Evolutionary conservation across 805 yeast species (phyloP).

Genomic region (Yarrowia sp.): DNA sequence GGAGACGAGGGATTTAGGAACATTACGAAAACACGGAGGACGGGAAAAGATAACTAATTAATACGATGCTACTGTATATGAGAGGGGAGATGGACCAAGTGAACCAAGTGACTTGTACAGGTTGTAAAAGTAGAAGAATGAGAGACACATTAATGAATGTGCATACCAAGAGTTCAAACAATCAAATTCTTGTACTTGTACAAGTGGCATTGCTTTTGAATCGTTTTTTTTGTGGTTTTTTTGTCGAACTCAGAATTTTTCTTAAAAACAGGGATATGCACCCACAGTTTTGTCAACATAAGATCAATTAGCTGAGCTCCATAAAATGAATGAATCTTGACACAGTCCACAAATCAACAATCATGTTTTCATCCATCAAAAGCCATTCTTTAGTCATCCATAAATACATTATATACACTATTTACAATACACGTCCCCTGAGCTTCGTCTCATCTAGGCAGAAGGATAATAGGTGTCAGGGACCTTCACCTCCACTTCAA

Average conservation of each 20-base stretch:
- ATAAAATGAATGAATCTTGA: too few relatives aligned
- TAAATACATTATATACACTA: constrained; percentile 4
- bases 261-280: background rate
- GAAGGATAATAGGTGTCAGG: constrained; percentile 8
- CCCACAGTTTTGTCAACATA: background rate
- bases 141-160: too few relatives aligned
- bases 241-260: too few relatives aligned
- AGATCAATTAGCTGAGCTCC: too few relatives aligned
- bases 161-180: too few relatives aligned
- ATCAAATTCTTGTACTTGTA: background rate
- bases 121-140: too few relatives aligned
- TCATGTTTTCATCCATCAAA: too few relatives aligned
- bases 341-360: too few relatives aligned
- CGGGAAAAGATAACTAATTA: background rate
- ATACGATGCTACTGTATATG: background rate
- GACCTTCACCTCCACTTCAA: background rate
- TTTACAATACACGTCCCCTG: background rate
- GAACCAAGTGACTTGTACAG: too few relatives aligned
- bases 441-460: background rate
- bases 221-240: too few relatives aligned
- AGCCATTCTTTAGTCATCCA: too few relatives aligned
- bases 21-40: background rate
- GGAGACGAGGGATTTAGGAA: background rate
- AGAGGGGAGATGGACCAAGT: too few relatives aligned
- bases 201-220: background rate